Evolutionary conservation across 2,329 filamentous ascomycete genomes (phyloP), one percentile per base, ranked within the genome.

Genomic region (Aspergillus felis): DNA sequence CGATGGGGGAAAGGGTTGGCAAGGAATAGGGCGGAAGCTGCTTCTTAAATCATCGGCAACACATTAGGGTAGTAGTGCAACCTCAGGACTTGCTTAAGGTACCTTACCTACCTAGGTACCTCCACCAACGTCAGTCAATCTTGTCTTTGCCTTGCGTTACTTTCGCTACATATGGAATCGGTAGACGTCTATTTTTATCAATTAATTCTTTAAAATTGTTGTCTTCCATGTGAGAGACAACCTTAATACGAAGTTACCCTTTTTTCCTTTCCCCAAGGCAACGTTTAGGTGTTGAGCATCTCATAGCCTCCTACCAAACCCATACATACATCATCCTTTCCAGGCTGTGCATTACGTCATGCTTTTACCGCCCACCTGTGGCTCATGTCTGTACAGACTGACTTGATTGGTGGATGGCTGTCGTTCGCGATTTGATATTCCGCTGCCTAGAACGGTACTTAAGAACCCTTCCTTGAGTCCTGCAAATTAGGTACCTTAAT

Each of bases 321-420:
- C n/a, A 24, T 46, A 24, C n/a, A 20, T 46, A 47, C 22, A 47
- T 47, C 44, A 47, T 47, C 8, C 44, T 47, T 47, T 27, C 22
- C 10, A n/a, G 24, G 44, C 44, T 47, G 44, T n/a, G 24, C 44
- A 47, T 50, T 57, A 60, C 58, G 58, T 60, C 58, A 60, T 60
- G 35, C 38, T 46, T 55, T 50, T 50, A 55, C 46, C 38, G 50
- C 52, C 52, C 20, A 25, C 52, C 24, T 57, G 58, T 55, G 58
- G 55, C 58, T 55, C 55, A 60, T 49, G 51, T 38, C 17, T 28
- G 27, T n/a, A 29, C 42, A 17, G 46, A 25, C 32, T 20, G 12
- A 24, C 8, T 22, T 52, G 51, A 57, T 57, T 55, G 57, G 55
- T 54, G 22, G 25, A 9, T 3, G 58, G 54, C 61, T 57, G 20